Percentiles rank a stretch among this genome's conserved stretches.
These are phyloP conservation scores for Aurifilum marmelostoma DNA, from an alignment of 2,329 filamentous ascomycete species.

Conservation along the genomic window DNA sequence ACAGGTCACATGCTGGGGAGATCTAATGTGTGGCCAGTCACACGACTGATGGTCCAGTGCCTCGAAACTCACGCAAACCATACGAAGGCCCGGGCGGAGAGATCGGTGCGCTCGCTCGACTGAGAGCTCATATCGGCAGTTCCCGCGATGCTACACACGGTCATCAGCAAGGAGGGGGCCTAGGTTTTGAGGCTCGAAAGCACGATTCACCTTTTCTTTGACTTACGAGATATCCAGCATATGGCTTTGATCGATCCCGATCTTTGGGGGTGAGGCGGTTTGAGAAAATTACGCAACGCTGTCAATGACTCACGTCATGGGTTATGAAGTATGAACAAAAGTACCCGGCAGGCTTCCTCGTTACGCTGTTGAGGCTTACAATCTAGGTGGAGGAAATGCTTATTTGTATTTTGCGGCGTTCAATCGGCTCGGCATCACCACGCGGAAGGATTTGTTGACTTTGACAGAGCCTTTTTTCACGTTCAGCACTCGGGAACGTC, in stretches of 20 bases:
- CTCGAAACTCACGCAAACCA: constrained; percentile 58
- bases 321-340: constrained; percentile 13
- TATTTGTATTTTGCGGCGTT: background rate
- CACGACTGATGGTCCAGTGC: constrained; percentile 58
- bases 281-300: background rate
- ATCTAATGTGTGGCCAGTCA: constrained; percentile 85
- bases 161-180: background rate
- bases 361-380: background rate
- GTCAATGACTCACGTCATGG: constrained; percentile 14
- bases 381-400: background rate
- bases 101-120: constrained; percentile 39
- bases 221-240: background rate
- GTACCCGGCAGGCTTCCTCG: constrained; percentile 5
- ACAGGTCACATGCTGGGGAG: constrained; percentile 87
- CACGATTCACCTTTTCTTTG: background rate
- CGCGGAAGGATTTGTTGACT: background rate
- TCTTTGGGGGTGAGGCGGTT: background rate
- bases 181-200: background rate
- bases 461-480: background rate
- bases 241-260: background rate
- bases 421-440: background rate
- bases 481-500: background rate
- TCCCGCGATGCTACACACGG: background rate
- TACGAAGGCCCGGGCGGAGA: constrained; percentile 56
- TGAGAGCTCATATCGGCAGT: background rate